Conservation (phyloP, 441 rosid species). For the Gossypium gossypioides region DNA sequence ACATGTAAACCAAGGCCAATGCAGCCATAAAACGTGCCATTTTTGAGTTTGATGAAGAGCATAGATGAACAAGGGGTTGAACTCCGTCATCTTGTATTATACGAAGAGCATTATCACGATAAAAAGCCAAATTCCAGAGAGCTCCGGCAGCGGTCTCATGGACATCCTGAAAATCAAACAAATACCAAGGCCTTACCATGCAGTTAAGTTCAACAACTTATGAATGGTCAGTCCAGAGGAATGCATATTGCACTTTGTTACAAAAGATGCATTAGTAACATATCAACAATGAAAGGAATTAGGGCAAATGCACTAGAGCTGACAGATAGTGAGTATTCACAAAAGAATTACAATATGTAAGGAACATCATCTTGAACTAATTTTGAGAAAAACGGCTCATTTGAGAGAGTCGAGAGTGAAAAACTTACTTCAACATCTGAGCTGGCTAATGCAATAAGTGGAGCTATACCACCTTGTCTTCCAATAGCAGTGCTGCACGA, state of each 20-base stretch:
- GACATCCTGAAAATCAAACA: conserved; percentile 54
- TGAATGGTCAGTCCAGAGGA: neutral
- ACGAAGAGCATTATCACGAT: conserved; percentile 75
- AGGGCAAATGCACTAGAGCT: neutral
- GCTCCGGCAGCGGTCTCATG: conserved; percentile 99
- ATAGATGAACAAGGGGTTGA: conserved; percentile 72
- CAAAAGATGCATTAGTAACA: neutral
- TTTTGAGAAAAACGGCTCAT: neutral
- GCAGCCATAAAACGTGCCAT: conserved; percentile 99
- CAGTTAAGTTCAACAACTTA: neutral
- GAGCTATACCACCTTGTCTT: conserved; percentile 87
- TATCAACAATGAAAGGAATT: neutral
- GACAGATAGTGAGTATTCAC: neutral
- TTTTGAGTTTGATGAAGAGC: conserved; percentile 71
- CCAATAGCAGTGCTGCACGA: conserved; percentile 74
- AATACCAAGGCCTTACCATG: neutral
- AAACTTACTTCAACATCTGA: conserved; percentile 67
- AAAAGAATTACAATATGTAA: neutral
- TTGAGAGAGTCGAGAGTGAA: neutral
- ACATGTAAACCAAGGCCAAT: conserved; percentile 88
- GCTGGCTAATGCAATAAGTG: conserved; percentile 69
- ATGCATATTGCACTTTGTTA: neutral
- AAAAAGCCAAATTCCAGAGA: conserved; percentile 82
- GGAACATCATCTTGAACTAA: neutral
- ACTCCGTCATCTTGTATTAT: conserved; percentile 94